Evolutionary conservation across 441 rosid species (phyloP).

Genomic region (Erodium texanum): DNA sequence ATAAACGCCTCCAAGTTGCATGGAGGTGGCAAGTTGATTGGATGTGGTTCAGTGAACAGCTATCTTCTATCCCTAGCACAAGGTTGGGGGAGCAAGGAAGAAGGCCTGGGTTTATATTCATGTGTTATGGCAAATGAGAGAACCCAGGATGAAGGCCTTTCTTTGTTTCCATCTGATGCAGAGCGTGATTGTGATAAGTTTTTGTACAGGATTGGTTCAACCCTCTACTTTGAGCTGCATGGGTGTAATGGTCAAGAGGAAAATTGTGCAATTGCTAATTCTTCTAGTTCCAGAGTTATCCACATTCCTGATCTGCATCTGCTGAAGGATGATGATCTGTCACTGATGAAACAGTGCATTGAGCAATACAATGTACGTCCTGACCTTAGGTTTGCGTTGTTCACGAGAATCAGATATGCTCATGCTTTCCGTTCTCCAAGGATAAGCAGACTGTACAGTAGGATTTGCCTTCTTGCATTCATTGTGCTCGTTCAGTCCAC

Average conservation of each 20-base stretch:
- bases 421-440: slow-evolving; percentile 85
- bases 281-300: slow-evolving; percentile 48
- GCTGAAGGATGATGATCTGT: slow-evolving; percentile 79
- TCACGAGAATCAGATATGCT: slow-evolving; percentile 91
- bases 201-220: slow-evolving; percentile 74
- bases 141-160: slow-evolving; percentile 76
- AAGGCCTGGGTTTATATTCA: slow-evolving; percentile 93
- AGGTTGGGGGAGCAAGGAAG: slow-evolving; percentile 99
- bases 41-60: slow-evolving; percentile 79
- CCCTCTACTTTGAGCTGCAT: slow-evolving; percentile 86
- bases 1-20: slow-evolving; percentile 86
- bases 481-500: slow-evolving; percentile 90
- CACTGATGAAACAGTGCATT: slow-evolving; percentile 73
- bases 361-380: slow-evolving; percentile 68
- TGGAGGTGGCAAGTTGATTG: slow-evolving; percentile 76
- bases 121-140: slow-evolving; percentile 87
- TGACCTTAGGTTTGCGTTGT: slow-evolving; percentile 74
- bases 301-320: slow-evolving; percentile 78
- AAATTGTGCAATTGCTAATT: slow-evolving; percentile 24
- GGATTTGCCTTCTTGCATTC: slow-evolving; percentile 93
- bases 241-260: slow-evolving; percentile 47
- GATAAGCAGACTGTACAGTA: slow-evolving; percentile 79
- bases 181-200: slow-evolving; percentile 52
- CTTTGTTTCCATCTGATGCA: slow-evolving; percentile 69
- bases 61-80: slow-evolving; percentile 84